A percentile compares a stretch with the other conserved stretches of the same genome.
Evolutionary conservation across 345 rosid genomes (phyloP).

Genomic region (Aethionema arabicum): DNA sequence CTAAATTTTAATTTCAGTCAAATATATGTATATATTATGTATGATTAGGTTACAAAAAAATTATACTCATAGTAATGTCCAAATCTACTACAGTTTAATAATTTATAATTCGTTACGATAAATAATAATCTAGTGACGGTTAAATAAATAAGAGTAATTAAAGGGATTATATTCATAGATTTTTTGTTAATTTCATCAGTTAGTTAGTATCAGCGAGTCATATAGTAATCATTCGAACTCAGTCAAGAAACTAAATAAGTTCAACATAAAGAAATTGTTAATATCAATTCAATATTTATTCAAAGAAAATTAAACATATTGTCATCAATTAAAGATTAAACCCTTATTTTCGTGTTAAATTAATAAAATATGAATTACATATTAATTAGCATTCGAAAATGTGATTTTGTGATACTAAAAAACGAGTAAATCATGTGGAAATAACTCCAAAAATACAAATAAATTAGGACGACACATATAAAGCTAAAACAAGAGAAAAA

Average conservation of each 20-base stretch:
- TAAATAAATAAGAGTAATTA: too few species aligned
- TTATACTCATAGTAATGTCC: background rate
- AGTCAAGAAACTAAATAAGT: background rate
- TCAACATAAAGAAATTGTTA: background rate
- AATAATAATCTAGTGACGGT: too few species aligned
- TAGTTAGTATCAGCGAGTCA: too few species aligned
- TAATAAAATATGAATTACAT: constrained; percentile 1
- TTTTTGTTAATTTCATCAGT: too few species aligned
- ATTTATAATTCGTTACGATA: too few species aligned
- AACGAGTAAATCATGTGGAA: constrained; percentile 28
- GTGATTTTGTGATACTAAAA: constrained; percentile 12
- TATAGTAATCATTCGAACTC: background rate
- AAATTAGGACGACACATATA: constrained; percentile 12
- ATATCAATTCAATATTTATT: background rate
- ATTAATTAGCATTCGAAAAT: constrained; percentile 1
- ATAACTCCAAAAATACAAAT: constrained; percentile 13
- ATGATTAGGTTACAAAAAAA: background rate
- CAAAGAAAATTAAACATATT: background rate
- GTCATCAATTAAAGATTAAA: background rate
- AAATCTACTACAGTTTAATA: background rate
- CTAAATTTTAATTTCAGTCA: background rate
- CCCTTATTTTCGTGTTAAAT: background rate
- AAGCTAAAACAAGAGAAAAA: constrained; percentile 20
- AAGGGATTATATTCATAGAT: too few species aligned
- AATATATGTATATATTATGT: background rate